Base-by-base conservation (phyloP, 129 eudicot genomes). In the Oenanthe sinensis region DNA sequence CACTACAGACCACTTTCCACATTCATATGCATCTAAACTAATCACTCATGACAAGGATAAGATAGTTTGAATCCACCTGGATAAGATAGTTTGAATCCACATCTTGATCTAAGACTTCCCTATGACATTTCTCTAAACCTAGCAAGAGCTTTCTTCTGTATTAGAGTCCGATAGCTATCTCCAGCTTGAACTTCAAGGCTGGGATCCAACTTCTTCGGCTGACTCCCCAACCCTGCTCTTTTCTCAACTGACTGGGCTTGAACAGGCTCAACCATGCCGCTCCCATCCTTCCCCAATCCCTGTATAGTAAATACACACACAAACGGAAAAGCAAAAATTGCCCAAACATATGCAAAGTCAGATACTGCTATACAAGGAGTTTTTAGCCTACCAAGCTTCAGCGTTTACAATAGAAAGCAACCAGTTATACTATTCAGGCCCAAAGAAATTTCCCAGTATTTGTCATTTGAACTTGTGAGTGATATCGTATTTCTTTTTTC, bases 191-290 rank as follows among this genome's bases (percentile, higher is more conserved):
- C 99, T 82, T 95, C 99, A 19, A 95, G 91, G 87, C 81, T 85
- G 0, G 99, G 97, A 68, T 92, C 98, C 74, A 87, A 73, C 86
- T 91, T 95, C 85, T 92, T 92, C 6, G 93, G 92, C 58, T 92
- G 99, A 88, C 90, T 89, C 63, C 99, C 99, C 7, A 95, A 87
- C 39, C 99, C 99, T 0, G 97, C 97, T 81, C 99, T 85, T 75
- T 85, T 86, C 76, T 90, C 99, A 5, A 80, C 83, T 30, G 92
- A 86, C 78, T 88, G 92, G 1, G 99, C 96, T 80, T 88, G 97
- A 74, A 95, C 99, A 1, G 99, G 99, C 87, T 95, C 99, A 72
- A 95, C 95, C 94, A 95, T 89, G 24, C 99, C 99, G 71, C 96
- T 95, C 42, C 99, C 97, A 58, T 95, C 97, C 84, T 84, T 95